Percentiles rank a stretch among this genome's conserved stretches.
Evolutionary conservation across 2,329 filamentous ascomycete species (phyloP).

Genomic region (Stagonosporopsis cucurbitacearum): DNA sequence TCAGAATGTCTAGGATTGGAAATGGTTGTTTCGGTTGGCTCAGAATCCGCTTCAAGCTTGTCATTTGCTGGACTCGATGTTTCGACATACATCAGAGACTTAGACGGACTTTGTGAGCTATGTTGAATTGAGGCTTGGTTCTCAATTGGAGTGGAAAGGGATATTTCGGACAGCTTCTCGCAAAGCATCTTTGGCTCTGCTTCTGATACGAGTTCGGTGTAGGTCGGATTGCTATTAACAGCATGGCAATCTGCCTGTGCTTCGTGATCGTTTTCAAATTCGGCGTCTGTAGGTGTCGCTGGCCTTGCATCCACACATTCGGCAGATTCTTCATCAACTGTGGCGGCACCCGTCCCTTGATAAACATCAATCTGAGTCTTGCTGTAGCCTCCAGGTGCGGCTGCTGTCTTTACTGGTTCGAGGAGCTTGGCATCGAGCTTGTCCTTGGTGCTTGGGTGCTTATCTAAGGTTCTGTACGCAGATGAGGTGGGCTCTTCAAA

Average conservation of each 20-base stretch:
- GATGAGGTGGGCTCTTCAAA: not conserved
- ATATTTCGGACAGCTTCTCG: constrained; percentile 35
- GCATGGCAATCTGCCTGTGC: not conserved
- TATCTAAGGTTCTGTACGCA: not conserved
- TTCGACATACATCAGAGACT: constrained; percentile 48
- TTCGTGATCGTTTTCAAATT: constrained; percentile 6
- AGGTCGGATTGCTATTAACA: constrained; percentile 12
- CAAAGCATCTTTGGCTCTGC: constrained; percentile 40
- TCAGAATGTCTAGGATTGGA: constrained; percentile 43
- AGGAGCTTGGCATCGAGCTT: not conserved
- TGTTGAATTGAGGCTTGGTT: constrained; percentile 32
- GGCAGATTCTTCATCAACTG: not conserved
- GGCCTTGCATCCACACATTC: not conserved
- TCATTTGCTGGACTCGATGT: constrained; percentile 60
- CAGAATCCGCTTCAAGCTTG: constrained; percentile 59
- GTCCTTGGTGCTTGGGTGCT: not conserved
- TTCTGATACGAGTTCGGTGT: constrained; percentile 30
- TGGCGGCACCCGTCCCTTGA: not conserved
- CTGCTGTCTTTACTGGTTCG: no score
- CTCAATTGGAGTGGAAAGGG: constrained; percentile 25
- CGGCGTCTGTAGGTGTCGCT: constrained; percentile 4
- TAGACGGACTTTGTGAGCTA: constrained; percentile 34
- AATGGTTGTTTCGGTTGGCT: constrained; percentile 53
- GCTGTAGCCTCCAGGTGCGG: no score
- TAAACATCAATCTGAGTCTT: not conserved